phyloP scores from a whole-genome alignment of 352 stramenopile genomes.

The Pythium coloratum region DNA sequence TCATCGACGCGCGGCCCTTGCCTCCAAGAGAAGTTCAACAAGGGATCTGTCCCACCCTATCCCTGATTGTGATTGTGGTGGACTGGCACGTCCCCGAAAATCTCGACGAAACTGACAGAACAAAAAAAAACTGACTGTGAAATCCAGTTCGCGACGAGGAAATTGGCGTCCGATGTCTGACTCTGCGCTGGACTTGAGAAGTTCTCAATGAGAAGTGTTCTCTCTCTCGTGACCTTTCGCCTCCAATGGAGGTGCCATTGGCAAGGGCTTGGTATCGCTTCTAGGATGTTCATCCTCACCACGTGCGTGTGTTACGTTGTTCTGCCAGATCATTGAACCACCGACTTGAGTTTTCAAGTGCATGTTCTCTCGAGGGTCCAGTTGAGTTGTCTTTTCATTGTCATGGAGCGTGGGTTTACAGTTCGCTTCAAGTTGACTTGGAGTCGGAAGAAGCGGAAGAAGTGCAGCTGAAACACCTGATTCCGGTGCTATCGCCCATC shows the following conservation, averaged over 20 bases:
- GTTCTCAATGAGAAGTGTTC: too few relatives aligned
- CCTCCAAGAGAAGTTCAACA: neutral
- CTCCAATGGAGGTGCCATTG: neutral
- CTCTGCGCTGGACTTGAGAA: neutral
- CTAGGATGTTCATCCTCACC: neutral
- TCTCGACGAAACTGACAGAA: neutral
- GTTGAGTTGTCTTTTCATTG: neutral
- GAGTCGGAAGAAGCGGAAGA: neutral
- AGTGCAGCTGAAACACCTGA: slow-evolving; percentile 1
- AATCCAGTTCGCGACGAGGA: slow-evolving; percentile 1
- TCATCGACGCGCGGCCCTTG: neutral
- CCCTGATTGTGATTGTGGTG: neutral
- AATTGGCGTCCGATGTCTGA: neutral
- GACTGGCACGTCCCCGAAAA: neutral
- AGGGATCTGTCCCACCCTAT: slow-evolving; percentile 2
- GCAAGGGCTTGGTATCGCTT: neutral
- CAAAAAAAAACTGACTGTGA: too few relatives aligned
- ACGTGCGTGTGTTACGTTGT: neutral
- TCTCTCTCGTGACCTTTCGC: neutral
- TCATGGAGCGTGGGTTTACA: neutral
- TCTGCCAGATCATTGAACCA: neutral
- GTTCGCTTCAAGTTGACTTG: slow-evolving; percentile 1
- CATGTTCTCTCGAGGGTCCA: neutral
- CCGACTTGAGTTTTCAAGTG: neutral
- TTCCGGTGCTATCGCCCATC: neutral